Evolutionary conservation across 305 asterid genomes (phyloP).

Genomic region (Withania somnifera): DNA sequence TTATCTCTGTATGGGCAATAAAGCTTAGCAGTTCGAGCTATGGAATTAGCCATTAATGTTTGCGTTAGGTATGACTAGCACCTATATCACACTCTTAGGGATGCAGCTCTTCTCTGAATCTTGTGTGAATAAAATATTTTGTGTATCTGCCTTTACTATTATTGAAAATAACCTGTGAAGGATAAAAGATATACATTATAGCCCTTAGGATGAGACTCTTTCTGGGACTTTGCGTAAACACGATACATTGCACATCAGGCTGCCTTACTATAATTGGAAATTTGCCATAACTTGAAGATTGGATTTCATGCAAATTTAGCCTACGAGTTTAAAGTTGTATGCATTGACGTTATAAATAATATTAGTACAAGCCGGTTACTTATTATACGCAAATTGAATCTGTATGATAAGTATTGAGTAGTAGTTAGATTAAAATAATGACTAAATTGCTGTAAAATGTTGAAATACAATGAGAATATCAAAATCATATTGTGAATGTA

Average conservation of each 20-base stretch:
- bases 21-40: fast-evolving
- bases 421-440: neutral
- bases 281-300: neutral
- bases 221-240: no score
- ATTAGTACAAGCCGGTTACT: neutral
- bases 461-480: neutral
- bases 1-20: neutral
- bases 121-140: neutral
- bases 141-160: no score
- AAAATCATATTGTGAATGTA: neutral
- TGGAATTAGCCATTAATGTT: neutral
- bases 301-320: neutral
- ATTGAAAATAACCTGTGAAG: no score
- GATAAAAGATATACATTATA: no score
- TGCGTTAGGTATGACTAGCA: neutral
- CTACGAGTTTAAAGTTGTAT: neutral
- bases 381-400: neutral
- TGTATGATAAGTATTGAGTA: no score
- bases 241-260: no score
- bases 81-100: neutral
- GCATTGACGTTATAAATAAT: neutral
- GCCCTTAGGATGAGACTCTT: no score
- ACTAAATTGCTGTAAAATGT: neutral
- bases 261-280: neutral
- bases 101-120: neutral